phyloP scores from a whole-genome alignment of 140 eudicot species.

The Oenanthe javanica region DNA sequence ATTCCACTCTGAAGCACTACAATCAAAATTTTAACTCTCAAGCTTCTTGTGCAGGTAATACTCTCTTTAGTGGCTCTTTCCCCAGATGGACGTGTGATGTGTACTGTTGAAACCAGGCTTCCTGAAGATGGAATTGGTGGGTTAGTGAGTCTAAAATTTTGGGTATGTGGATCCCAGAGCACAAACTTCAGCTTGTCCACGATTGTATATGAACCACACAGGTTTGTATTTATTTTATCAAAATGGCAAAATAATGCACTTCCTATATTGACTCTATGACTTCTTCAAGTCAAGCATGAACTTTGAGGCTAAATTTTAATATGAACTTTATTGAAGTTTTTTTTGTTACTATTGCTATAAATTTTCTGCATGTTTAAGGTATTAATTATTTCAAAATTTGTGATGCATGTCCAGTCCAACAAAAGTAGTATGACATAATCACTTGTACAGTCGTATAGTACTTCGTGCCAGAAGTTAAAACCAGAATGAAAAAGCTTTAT shows the following conservation, averaged over 20 bases:
- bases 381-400: neutral
- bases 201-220: conserved; percentile 90
- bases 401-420: neutral
- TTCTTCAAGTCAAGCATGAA: neutral
- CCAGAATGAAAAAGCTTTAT: neutral
- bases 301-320: neutral
- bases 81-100: conserved; percentile 71
- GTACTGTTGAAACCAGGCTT: conserved; percentile 78
- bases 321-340: neutral
- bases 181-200: conserved; percentile 70
- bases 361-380: neutral
- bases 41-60: conserved; percentile 45
- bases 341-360: neutral
- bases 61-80: conserved; percentile 75
- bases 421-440: neutral
- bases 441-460: neutral
- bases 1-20: neutral
- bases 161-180: conserved; percentile 55
- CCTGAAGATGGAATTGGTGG: conserved; percentile 97
- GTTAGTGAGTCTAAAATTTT: conserved; percentile 74
- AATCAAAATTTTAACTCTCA: neutral
- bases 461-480: neutral
- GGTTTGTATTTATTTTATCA: conserved; percentile 34
- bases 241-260: neutral
- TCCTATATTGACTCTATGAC: neutral